Evolutionary conservation across 2,329 filamentous ascomycete genomes (phyloP), one percentile per base, ranked within the genome.

Genomic region (Grosmannia huntii): DNA sequence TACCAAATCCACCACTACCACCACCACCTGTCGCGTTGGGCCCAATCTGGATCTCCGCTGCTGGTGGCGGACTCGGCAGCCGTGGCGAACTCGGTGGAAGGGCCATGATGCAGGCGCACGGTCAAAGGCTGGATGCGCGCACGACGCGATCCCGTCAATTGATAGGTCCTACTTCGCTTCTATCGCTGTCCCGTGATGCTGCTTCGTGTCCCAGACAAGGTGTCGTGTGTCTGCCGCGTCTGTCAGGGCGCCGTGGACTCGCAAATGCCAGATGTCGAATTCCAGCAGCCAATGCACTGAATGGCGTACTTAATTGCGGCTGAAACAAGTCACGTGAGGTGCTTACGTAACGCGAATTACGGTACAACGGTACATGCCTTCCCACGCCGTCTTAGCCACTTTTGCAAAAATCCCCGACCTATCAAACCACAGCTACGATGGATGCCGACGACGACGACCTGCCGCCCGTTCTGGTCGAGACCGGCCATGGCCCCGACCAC

Each of bases 11-110:
- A n/a, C 44, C 44, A 4, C 19, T 33, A 10, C 31, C 11, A 9
- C 31, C 49, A 6, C 53, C 19, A 7, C 38, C 16, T 12, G 53
- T 64, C 36, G 66, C 65, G 53, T 68, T 66, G 52, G 70, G 68
- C 55, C 83, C 87, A 62, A 95, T 85, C 74, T 97, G 92, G 64
- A 96, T 94, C 73, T 99, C 94, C 61, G 92, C 90, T 59, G 95
- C 86, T 38, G 94, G 94, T 60, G 94, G 94, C 61, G 94, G 94
- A 72, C 90, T 96, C 60, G 94, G 94, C 56, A 99, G 84, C 69
- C 94, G 87, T 63, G 94, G 92, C 53, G 91, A 96, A 72, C 83
- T 92, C 62, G 89, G 86, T 65, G 81, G 73, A 62, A 83, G 71
- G 80, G 83, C 82, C 63, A 64, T 71, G 62, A 6, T 10, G 14